Percentiles rank a stretch among this genome's conserved stretches.
These are phyloP conservation scores for Dillenia turbinata DNA, from an alignment of 164 flowering plant species.

Conservation along the genomic window DNA sequence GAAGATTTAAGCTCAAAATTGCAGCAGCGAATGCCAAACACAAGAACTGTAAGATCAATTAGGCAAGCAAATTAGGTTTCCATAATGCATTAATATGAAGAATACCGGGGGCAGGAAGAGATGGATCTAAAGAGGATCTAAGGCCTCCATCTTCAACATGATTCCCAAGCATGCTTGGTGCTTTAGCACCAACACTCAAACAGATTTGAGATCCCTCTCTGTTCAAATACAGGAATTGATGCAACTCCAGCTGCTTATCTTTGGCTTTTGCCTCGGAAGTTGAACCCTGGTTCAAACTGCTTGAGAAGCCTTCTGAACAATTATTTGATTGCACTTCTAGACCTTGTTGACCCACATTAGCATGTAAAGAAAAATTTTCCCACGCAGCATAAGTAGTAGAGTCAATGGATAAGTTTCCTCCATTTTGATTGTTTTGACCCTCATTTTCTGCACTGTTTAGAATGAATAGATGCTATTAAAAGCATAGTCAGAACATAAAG, in stretches of 20 bases:
- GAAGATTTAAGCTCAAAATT: not conserved
- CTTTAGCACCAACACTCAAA: slow-evolving; percentile 9
- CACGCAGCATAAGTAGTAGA: slow-evolving; percentile 3
- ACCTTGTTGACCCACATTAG: not conserved
- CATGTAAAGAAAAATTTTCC: slow-evolving; percentile 6
- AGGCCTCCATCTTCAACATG: slow-evolving; percentile 2
- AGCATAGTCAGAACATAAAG: not conserved
- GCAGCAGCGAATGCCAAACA: not conserved
- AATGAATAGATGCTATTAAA: slow-evolving; percentile 4
- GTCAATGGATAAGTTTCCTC: slow-evolving; percentile 3
- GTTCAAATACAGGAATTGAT: not conserved
- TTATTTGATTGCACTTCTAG: slow-evolving; percentile 3
- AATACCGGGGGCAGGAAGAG: slow-evolving; percentile 24
- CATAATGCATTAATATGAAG: not conserved
- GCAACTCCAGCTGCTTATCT: not conserved
- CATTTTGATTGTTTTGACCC: slow-evolving; percentile 1
- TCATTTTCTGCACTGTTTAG: slow-evolving; percentile 11
- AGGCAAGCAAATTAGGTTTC: not conserved
- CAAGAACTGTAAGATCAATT: not conserved
- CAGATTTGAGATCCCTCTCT: slow-evolving; percentile 5
- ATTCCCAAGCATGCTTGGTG: not conserved
- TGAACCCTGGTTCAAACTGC: slow-evolving; percentile 1
- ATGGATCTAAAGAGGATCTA: slow-evolving; percentile 12
- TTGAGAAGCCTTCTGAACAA: slow-evolving; percentile 8
- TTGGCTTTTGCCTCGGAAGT: not conserved